phyloP scores from a whole-genome alignment of 495 filamentous ascomycete genomes.

The Bathelium albidoporum region DNA sequence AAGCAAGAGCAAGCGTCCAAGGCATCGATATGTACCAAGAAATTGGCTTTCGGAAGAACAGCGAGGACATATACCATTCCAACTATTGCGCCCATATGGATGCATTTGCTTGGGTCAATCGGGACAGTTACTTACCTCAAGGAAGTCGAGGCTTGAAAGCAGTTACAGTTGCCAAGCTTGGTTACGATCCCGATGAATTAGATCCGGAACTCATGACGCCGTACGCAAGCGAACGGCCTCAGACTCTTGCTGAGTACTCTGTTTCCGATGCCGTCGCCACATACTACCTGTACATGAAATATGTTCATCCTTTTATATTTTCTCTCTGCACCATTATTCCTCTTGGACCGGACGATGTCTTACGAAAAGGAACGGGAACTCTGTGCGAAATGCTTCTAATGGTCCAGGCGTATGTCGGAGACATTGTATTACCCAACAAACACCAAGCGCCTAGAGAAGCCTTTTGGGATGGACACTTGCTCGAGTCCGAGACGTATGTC shows the following conservation, averaged over 20 bases:
- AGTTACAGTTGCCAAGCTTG: constrained; percentile 92
- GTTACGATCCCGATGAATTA: constrained; percentile 96
- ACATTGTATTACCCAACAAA: constrained; percentile 92
- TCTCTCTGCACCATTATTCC: constrained; percentile 95
- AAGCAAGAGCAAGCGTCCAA: constrained; percentile 78
- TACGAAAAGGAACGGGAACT: constrained; percentile 93
- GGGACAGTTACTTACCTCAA: constrained; percentile 95
- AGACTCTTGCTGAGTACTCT: constrained; percentile 93
- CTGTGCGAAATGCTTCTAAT: constrained; percentile 98
- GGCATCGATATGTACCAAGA: constrained; percentile 99
- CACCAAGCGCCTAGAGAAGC: constrained; percentile 82
- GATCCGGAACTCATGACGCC: constrained; percentile 96
- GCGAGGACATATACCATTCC: constrained; percentile 90
- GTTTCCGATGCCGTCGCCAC: constrained; percentile 98
- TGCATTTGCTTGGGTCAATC: constrained; percentile 96
- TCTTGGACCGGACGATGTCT: constrained; percentile 78
- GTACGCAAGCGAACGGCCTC: constrained; percentile 78
- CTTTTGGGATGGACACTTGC: constrained; percentile 92
- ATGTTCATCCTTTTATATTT: constrained; percentile 98
- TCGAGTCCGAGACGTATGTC: constrained; percentile 96
- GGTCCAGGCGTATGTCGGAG: constrained; percentile 91
- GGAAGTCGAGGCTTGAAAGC: constrained; percentile 96
- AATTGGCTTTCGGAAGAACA: constrained; percentile 91
- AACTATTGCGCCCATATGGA: constrained; percentile 97
- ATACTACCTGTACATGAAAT: constrained; percentile 99